Evolutionary conservation across 805 yeast genomes (phyloP), one percentile per base, ranked within the genome.

Genomic region (Debaryomyces hansenii): DNA sequence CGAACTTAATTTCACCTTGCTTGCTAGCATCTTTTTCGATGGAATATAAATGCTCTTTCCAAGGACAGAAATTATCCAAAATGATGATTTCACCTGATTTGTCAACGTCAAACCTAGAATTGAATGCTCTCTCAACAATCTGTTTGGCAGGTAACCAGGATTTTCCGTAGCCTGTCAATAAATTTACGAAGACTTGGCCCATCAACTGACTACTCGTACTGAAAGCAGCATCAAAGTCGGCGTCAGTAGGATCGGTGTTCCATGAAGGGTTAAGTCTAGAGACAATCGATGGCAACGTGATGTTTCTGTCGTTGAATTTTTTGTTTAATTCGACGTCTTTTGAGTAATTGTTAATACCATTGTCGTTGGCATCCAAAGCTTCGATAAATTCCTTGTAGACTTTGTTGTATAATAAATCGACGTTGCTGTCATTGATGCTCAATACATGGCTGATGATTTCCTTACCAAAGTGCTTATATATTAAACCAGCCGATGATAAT

Each of bases 311-410:
- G 54, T 79, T 78, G 73, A 89, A 94, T 51, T 74, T 77, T 40
- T 88, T 84, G 51, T 74, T 72, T 29, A 77, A 72, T 21, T 76
- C 79, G 40, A 76, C 79, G 20, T 72, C 73, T 4, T 77, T 79
- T 4, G 71, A 59, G 59, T 82, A 88, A 57, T 87, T 84, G 62
- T 78, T 78, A 52, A 92, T 80, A 59, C 99, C 99, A 60, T 94
- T 94, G 66, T 94, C 99, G 61, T 91, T 89, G 46, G 97, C 99
- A 68, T 91, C 99, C 29, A 94, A 76, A 8, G 96, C 84, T 68
- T 94, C 98, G 48, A 94, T 74, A 58, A 94, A 90, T 52, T 86
- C 92, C 47, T 80, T 78, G 72, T 94, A 94, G n/a, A 92, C 74
- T 64, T 87, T 87, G 34, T 75, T 74, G 64, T 85, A 90, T 39